Conservation (phyloP, 2,329 filamentous ascomycete genomes). For the Huntiella savannae region DNA sequence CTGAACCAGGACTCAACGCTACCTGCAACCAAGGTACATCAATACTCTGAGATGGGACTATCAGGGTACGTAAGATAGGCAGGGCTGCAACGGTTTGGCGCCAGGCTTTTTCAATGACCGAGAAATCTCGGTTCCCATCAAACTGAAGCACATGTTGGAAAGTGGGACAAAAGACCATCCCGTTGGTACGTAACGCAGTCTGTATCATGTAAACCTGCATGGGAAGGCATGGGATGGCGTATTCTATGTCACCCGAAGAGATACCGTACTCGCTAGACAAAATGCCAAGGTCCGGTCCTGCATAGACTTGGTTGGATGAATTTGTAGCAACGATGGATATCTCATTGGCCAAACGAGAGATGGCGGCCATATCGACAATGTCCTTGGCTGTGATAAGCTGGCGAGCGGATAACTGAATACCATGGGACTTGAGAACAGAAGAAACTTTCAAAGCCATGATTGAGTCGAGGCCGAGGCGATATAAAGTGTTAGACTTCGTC, state of each 20-base stretch:
- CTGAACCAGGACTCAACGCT: slow-evolving; percentile 24
- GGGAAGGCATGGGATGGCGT: slow-evolving; percentile 47
- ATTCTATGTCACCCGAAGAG: slow-evolving; percentile 27
- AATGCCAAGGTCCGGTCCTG: not conserved
- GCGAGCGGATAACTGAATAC: slow-evolving; percentile 45
- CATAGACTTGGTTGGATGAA: not conserved
- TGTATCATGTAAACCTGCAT: slow-evolving; percentile 64
- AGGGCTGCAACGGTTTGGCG: slow-evolving; percentile 30
- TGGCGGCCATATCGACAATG: slow-evolving; percentile 30
- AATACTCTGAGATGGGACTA: slow-evolving; percentile 31
- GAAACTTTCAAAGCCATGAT: slow-evolving; percentile 79
- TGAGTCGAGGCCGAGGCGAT: slow-evolving; percentile 75
- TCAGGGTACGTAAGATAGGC: slow-evolving; percentile 49
- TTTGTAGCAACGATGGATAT: not conserved
- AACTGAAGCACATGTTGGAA: slow-evolving; percentile 42
- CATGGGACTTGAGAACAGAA: slow-evolving; percentile 45
- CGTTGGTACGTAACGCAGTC: slow-evolving; percentile 51
- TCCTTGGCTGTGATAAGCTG: slow-evolving; percentile 48
- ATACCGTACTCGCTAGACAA: slow-evolving; percentile 16
- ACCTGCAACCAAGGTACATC: slow-evolving; percentile 43
- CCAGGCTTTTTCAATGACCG: slow-evolving; percentile 44
- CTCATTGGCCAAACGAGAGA: not conserved
- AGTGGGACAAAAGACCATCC: slow-evolving; percentile 51
- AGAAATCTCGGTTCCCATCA: slow-evolving; percentile 23
- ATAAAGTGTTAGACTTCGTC: slow-evolving; percentile 43